Evolutionary conservation across 148 eudicot species (phyloP).

Genomic region (Rhododendron kiyosumense): DNA sequence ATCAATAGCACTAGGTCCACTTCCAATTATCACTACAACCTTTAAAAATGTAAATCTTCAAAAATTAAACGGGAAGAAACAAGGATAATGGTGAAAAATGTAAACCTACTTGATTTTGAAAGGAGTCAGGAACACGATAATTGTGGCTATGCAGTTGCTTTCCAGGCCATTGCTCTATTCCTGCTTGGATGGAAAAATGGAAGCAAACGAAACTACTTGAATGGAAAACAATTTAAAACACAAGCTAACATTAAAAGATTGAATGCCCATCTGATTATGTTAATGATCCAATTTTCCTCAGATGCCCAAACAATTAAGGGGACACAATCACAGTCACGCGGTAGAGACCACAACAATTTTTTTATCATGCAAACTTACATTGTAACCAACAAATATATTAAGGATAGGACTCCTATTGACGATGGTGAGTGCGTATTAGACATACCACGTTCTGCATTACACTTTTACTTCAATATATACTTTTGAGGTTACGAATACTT

Average conservation of each 20-base stretch:
- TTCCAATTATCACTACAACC: conserved; percentile 61
- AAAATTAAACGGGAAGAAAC: not conserved
- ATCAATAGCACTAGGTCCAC: conserved; percentile 50
- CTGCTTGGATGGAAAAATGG: conserved; percentile 18
- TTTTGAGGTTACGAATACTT: no score
- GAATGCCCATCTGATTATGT: no score
- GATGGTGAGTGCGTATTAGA: no score
- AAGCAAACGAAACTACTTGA: not conserved
- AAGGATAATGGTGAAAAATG: not conserved
- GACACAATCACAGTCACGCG: no score
- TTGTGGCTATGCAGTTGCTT: conserved; percentile 71
- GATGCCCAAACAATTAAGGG: no score
- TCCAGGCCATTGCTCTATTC: conserved; percentile 57
- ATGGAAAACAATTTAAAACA: not conserved
- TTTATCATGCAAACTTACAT: no score
- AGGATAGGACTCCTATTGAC: no score
- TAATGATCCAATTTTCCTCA: no score
- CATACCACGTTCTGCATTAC: no score
- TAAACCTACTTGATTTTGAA: conserved; percentile 23
- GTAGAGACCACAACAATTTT: no score
- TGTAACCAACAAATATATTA: no score
- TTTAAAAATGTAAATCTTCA: not conserved
- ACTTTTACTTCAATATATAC: no score
- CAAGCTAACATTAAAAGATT: not conserved
- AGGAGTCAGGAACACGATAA: conserved; percentile 57